Percentiles rank a stretch among this genome's conserved stretches.
phyloP scores from a whole-genome alignment of 2,329 filamentous ascomycete genomes.

The Boeremia lycopersici region DNA sequence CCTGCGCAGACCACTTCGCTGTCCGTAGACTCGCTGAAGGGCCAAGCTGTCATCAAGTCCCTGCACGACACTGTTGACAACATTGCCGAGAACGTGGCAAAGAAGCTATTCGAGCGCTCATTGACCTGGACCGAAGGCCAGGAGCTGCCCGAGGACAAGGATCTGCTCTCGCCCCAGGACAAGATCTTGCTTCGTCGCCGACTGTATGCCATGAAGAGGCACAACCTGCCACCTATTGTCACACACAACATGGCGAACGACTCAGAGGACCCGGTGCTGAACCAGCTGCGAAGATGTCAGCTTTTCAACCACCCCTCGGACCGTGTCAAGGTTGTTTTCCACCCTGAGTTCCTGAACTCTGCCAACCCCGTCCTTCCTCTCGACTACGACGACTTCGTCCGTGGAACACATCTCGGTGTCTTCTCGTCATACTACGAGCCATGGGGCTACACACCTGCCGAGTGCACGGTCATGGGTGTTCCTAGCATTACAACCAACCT shows the following conservation, averaged over 20 bases:
- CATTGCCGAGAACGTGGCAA: constrained; percentile 90
- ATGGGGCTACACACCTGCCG: constrained; percentile 97
- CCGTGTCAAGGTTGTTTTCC: constrained; percentile 97
- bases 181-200: constrained; percentile 89
- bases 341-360: constrained; percentile 96
- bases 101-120: constrained; percentile 91
- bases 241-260: constrained; percentile 99
- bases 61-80: constrained; percentile 90
- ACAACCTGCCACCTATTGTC: constrained; percentile 88
- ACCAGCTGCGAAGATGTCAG: constrained; percentile 93
- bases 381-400: constrained; percentile 98
- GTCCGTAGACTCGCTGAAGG: constrained; percentile 93
- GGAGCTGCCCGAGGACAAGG: constrained; percentile 93
- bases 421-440: constrained; percentile 99
- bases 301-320: constrained; percentile 96
- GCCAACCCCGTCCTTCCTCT: constrained; percentile 92
- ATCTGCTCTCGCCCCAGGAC: constrained; percentile 89
- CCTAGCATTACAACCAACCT: constrained; percentile 98
- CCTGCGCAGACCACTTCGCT: constrained; percentile 94
- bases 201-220: constrained; percentile 95
- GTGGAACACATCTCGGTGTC: constrained; percentile 92
- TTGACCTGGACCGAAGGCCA: constrained; percentile 96
- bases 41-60: constrained; percentile 96
- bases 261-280: constrained; percentile 88
- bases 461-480: constrained; percentile 98